A percentile compares a stretch with the other conserved stretches of the same genome.
phyloP scores from a whole-genome alignment of 2,329 filamentous ascomycete species.

The Lachnellula cervina region DNA sequence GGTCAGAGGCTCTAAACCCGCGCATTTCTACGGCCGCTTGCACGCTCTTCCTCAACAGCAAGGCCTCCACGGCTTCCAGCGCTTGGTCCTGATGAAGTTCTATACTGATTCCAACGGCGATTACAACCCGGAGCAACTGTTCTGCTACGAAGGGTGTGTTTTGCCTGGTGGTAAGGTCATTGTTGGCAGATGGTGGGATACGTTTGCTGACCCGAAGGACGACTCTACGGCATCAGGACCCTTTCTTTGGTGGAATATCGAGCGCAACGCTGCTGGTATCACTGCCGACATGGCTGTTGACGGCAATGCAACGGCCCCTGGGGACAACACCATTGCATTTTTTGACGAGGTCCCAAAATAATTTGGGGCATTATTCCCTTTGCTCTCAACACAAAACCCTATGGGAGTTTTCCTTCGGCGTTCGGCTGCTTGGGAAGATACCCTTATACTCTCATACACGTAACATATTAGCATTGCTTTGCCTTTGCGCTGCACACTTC shows the following conservation, averaged over 20 bases:
- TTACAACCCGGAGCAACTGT: conserved; percentile 30
- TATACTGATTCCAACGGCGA: conserved; percentile 17
- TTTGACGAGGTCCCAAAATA: conserved; percentile 1
- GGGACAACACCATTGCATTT: conserved; percentile 23
- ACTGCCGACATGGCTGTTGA: conserved; percentile 6
- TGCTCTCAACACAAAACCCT: not conserved
- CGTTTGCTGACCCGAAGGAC: conserved; percentile 4
- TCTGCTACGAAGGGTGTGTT: conserved; percentile 44
- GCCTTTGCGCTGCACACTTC: not conserved
- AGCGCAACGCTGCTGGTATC: conserved; percentile 10
- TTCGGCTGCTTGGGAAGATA: not conserved
- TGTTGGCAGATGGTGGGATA: conserved; percentile 46
- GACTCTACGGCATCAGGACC: conserved; percentile 25
- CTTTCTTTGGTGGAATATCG: conserved; percentile 35
- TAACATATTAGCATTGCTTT: not conserved
- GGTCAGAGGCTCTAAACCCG: conserved; percentile 33
- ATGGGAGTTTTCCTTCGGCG: not conserved
- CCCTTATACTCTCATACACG: not conserved
- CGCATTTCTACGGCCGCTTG: conserved; percentile 40
- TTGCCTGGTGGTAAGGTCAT: conserved; percentile 43
- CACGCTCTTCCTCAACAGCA: conserved; percentile 44
- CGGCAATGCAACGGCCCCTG: not conserved
- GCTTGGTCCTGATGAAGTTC: conserved; percentile 51
- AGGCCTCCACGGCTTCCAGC: conserved; percentile 48
- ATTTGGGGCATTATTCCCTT: not conserved